These are phyloP conservation scores for Arctostaphylos glauca DNA, from an alignment of 148 eudicot species.

Conservation along the genomic window DNA sequence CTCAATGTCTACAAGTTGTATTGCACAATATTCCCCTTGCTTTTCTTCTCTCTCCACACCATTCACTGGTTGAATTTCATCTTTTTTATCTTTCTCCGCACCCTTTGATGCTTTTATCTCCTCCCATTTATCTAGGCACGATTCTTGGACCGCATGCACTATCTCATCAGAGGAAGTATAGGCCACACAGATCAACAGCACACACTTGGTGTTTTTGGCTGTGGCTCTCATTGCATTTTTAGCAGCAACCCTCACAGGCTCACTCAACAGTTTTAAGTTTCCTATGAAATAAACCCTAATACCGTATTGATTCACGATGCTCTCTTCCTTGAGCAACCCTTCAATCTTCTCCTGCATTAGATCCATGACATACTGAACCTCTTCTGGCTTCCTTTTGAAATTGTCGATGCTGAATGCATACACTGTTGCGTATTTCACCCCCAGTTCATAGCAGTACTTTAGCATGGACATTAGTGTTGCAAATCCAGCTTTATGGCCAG, in stretches of 20 bases:
- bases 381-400: conserved; percentile 36
- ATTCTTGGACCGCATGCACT: conserved; percentile 25
- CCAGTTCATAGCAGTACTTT: conserved; percentile 42
- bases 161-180: conserved; percentile 30
- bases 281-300: conserved; percentile 31
- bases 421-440: conserved; percentile 31
- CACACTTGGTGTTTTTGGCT: conserved; percentile 19
- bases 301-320: conserved; percentile 33
- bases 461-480: conserved; percentile 29
- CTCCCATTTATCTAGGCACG: conserved; percentile 17
- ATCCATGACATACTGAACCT: conserved; percentile 38
- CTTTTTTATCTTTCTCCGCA: neutral
- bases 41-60: neutral
- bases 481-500: conserved; percentile 36
- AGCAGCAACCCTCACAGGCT: conserved; percentile 26
- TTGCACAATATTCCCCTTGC: neutral
- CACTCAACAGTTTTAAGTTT: conserved; percentile 24
- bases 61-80: neutral
- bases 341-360: conserved; percentile 42
- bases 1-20: conserved; percentile 29
- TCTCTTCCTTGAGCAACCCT: conserved; percentile 36
- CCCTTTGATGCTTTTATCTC: neutral
- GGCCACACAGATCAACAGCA: conserved; percentile 23
- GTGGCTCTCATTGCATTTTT: conserved; percentile 26
- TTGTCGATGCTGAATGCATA: conserved; percentile 47